Percentiles rank a stretch among this genome's conserved stretches.
Conservation (phyloP, 2,329 filamentous ascomycete genomes). For the Fusarium subtropicale region DNA sequence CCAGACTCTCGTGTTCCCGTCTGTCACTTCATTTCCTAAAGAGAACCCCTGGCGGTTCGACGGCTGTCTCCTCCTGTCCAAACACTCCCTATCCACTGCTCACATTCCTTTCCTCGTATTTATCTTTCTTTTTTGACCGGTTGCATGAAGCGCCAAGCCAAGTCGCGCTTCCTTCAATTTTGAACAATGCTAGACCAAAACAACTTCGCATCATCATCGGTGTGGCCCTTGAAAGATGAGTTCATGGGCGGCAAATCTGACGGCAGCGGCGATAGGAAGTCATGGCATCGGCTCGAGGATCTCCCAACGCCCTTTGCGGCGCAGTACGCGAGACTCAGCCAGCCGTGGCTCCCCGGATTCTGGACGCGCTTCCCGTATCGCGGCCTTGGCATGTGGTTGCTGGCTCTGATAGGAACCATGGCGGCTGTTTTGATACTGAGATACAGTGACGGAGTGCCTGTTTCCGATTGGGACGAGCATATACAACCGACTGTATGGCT, state of each 20-base stretch:
- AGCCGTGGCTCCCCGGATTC: slow-evolving; percentile 38
- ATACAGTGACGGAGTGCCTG: slow-evolving; percentile 36
- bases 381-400: slow-evolving; percentile 33
- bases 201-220: background rate
- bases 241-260: background rate
- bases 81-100: background rate
- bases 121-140: background rate
- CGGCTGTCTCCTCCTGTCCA: background rate
- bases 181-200: background rate
- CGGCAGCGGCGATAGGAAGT: slow-evolving; percentile 1
- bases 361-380: slow-evolving; percentile 36
- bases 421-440: slow-evolving; percentile 31
- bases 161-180: background rate
- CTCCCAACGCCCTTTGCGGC: background rate
- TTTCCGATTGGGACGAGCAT: slow-evolving; percentile 31
- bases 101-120: background rate
- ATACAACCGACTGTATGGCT: slow-evolving; percentile 41
- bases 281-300: slow-evolving; percentile 33
- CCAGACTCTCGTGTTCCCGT: background rate
- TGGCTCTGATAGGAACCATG: slow-evolving; percentile 26
- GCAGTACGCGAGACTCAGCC: slow-evolving; percentile 29
- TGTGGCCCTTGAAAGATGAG: slow-evolving; percentile 35
- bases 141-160: background rate
- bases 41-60: background rate
- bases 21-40: no score